Percentiles rank a stretch among this genome's conserved stretches.
Evolutionary conservation across 2,329 filamentous ascomycete species (phyloP).

Genomic region (Epichloe glyceriae): DNA sequence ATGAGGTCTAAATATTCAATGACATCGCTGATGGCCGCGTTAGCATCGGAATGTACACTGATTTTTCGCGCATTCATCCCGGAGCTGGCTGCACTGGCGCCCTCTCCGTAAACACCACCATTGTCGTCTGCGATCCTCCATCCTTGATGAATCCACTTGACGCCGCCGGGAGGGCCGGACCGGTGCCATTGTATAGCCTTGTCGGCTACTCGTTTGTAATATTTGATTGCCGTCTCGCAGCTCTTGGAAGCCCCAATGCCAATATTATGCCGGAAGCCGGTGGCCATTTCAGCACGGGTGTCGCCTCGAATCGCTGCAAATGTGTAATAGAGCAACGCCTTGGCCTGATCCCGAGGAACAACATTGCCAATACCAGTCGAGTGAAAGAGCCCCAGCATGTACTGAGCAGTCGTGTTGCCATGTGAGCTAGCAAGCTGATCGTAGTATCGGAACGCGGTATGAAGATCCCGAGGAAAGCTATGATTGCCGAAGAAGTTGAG

Average conservation of each 20-base stretch:
- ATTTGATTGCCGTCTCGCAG: slow-evolving; percentile 72
- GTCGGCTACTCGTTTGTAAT: slow-evolving; percentile 88
- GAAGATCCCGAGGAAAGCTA: slow-evolving; percentile 71
- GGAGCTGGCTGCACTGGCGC: slow-evolving; percentile 79
- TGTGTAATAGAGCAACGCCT: slow-evolving; percentile 84
- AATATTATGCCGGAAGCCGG: slow-evolving; percentile 72
- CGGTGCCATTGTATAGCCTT: slow-evolving; percentile 82
- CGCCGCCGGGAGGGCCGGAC: slow-evolving; percentile 81
- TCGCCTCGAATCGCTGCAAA: slow-evolving; percentile 80
- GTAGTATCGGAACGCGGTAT: slow-evolving; percentile 69
- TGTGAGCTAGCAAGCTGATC: slow-evolving; percentile 58
- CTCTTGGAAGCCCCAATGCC: slow-evolving; percentile 77
- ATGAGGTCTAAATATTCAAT: slow-evolving; percentile 88
- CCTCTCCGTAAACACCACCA: slow-evolving; percentile 89
- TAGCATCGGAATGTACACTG: slow-evolving; percentile 61
- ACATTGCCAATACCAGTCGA: slow-evolving; percentile 78
- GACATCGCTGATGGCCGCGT: slow-evolving; percentile 83
- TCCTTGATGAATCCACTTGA: slow-evolving; percentile 61
- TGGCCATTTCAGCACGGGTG: slow-evolving; percentile 81
- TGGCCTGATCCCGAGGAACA: slow-evolving; percentile 76
- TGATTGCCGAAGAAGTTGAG: slow-evolving; percentile 97
- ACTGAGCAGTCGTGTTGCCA: slow-evolving; percentile 85
- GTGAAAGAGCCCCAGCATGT: slow-evolving; percentile 94
- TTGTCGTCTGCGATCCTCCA: slow-evolving; percentile 82
- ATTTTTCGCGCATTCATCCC: slow-evolving; percentile 68